These are phyloP conservation scores for Fusarium pilosicola DNA, from an alignment of 2,329 filamentous ascomycete genomes.

Conservation along the genomic window DNA sequence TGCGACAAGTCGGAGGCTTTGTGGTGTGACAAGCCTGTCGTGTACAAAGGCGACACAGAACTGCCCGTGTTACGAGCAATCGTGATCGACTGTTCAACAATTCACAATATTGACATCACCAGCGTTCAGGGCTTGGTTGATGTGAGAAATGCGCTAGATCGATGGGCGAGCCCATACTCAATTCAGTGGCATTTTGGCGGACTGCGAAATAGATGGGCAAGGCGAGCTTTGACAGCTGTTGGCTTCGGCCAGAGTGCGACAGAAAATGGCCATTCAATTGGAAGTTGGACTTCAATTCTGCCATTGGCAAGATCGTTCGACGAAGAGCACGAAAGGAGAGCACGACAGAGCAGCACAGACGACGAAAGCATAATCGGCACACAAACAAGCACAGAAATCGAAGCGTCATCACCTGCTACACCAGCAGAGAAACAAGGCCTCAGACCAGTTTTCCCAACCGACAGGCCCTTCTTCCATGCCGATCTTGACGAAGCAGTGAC, in stretches of 20 bases:
- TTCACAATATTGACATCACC: conserved; percentile 67
- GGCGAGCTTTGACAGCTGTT: conserved; percentile 63
- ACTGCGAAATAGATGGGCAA: conserved; percentile 66
- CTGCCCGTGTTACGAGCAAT: conserved; percentile 63
- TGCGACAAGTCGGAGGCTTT: conserved; percentile 56
- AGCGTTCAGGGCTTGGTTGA: conserved; percentile 67
- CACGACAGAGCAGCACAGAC: background rate
- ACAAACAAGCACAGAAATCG: conserved; percentile 5
- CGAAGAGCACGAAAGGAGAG: background rate
- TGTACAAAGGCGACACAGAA: conserved; percentile 12
- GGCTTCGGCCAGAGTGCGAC: conserved; percentile 63
- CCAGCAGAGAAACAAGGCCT: background rate
- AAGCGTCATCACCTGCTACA: background rate
- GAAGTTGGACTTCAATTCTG: conserved; percentile 49
- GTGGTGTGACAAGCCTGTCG: conserved; percentile 61
- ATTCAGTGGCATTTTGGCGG: conserved; percentile 66
- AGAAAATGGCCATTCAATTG: conserved; percentile 41
- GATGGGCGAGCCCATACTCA: conserved; percentile 58
- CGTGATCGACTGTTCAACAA: conserved; percentile 66
- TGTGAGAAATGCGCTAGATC: conserved; percentile 63
- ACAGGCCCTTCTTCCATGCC: conserved; percentile 60
- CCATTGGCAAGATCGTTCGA: conserved; percentile 45
- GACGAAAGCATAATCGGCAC: conserved; percentile 1
- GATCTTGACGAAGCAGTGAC: conserved; percentile 57
- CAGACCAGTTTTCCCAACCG: conserved; percentile 51